These are phyloP conservation scores for Parsonsia alboflavescens DNA, from an alignment of 257 asterid genomes.

Conservation along the genomic window DNA sequence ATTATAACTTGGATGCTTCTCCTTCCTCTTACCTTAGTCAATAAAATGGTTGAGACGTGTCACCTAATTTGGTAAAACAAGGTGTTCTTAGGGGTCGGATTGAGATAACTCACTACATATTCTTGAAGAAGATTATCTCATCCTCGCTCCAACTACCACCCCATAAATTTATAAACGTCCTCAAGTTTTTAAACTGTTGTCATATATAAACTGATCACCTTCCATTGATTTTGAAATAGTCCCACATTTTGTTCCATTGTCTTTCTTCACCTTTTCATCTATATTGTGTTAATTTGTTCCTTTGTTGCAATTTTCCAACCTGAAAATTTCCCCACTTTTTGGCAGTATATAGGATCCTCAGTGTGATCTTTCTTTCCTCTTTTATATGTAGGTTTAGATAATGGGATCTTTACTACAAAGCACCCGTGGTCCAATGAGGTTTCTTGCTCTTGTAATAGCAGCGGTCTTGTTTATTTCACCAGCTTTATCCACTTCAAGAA, in stretches of 20 bases:
- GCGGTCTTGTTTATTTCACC: slow-evolving; percentile 27
- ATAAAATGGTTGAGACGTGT: slow-evolving; percentile 17
- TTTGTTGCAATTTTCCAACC: background rate
- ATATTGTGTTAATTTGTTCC: background rate
- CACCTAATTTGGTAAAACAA: slow-evolving; percentile 22
- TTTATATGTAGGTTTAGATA: background rate
- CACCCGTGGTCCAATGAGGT: background rate
- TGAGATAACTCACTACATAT: background rate
- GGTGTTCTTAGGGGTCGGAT: background rate
- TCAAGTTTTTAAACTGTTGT: no score
- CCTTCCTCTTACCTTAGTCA: slow-evolving; percentile 8
- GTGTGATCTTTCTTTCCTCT: no score
- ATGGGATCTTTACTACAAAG: slow-evolving; percentile 25
- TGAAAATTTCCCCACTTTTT: slow-evolving; percentile 5
- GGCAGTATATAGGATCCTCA: no score
- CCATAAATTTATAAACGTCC: no score
- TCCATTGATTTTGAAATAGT: slow-evolving; percentile 8
- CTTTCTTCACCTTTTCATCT: slow-evolving; percentile 1
- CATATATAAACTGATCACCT: background rate
- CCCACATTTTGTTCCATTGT: background rate
- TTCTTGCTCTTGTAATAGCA: slow-evolving; percentile 15
- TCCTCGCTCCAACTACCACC: slow-evolving; percentile 13
- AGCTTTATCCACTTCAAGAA: slow-evolving; percentile 38
- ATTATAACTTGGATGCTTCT: no score
- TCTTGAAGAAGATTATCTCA: background rate